phyloP scores from a whole-genome alignment of 2,329 filamentous ascomycete genomes.

The Chaetoscypha palmicola region DNA sequence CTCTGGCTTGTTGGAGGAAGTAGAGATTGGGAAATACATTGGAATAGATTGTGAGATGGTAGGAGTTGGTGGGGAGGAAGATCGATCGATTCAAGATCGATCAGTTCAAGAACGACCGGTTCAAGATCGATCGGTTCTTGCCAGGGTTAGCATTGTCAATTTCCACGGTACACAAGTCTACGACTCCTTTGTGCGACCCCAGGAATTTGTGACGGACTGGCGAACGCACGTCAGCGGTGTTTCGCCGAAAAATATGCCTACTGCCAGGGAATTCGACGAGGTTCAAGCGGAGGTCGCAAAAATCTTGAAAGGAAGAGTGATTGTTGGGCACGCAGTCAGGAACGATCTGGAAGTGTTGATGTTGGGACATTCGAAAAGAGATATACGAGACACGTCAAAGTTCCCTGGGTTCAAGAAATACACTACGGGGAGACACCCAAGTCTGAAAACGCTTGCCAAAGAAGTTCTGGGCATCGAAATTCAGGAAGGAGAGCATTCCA shows the following conservation, averaged over 20 bases:
- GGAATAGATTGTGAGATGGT: constrained; percentile 99
- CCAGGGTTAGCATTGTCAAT: constrained; percentile 84
- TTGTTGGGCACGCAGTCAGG: constrained; percentile 78
- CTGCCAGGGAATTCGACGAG: constrained; percentile 63
- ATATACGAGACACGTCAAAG: constrained; percentile 79
- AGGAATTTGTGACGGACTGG: constrained; percentile 80
- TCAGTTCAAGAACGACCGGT: no score
- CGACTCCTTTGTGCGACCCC: constrained; percentile 82
- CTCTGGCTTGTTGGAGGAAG: constrained; percentile 51
- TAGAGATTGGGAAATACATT: constrained; percentile 81
- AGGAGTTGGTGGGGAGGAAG: constrained; percentile 65
- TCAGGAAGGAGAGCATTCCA: constrained; percentile 57
- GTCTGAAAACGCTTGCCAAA: constrained; percentile 51
- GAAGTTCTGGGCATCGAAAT: constrained; percentile 55
- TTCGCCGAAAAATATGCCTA: constrained; percentile 61
- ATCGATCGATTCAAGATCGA: no score
- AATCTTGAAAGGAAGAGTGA: constrained; percentile 62
- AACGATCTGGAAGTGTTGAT: constrained; percentile 70
- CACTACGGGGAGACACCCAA: constrained; percentile 60
- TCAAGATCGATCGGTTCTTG: constrained; percentile 70
- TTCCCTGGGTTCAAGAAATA: constrained; percentile 68
- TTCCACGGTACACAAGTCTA: constrained; percentile 90
- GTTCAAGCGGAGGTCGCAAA: constrained; percentile 67
- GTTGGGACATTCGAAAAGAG: constrained; percentile 68
- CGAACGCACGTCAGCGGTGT: constrained; percentile 82